A percentile compares a stretch with the other conserved stretches of the same genome.
phyloP scores from a whole-genome alignment of 139 green algal genomes.

The Chlamydomonas urium region DNA sequence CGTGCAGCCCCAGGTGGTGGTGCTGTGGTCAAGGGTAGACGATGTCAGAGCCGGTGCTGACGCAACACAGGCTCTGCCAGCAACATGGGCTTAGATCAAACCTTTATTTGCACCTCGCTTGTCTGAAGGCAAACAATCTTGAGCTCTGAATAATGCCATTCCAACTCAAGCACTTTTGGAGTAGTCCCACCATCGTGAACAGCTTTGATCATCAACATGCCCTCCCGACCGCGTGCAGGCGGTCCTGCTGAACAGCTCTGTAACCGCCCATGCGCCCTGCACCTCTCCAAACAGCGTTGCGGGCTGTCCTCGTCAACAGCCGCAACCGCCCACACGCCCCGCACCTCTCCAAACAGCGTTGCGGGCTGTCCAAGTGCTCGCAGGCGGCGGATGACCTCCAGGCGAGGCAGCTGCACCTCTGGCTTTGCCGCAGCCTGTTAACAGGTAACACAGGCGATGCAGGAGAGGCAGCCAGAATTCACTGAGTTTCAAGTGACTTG shows the following conservation, averaged over 20 bases:
- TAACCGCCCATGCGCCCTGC: too few species aligned
- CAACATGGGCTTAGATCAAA: neutral
- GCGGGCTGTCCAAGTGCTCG: slow-evolving; percentile 77
- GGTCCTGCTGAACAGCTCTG: too few species aligned
- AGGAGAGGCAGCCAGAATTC: too few species aligned
- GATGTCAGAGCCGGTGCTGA: too few species aligned
- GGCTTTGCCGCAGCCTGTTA: neutral
- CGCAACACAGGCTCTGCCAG: too few species aligned
- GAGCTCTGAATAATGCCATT: neutral
- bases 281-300: slow-evolving; percentile 89
- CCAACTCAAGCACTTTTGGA: neutral
- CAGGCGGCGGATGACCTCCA: slow-evolving; percentile 82
- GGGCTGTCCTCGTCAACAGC: too few species aligned
- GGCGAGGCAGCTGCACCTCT: neutral
- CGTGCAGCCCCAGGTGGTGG: too few species aligned
- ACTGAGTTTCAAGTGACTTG: too few species aligned
- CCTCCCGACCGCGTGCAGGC: neutral
- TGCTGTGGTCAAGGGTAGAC: too few species aligned
- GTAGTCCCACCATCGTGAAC: neutral
- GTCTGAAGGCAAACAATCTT: neutral
- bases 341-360: slow-evolving; percentile 91
- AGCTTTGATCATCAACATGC: too few species aligned
- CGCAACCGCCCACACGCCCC: too few species aligned
- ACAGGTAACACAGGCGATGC: too few species aligned
- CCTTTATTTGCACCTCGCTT: neutral